These are phyloP conservation scores for Puccinia brachypodii DNA, from an alignment of 1,284 basidiomycete genomes.

Conservation along the genomic window DNA sequence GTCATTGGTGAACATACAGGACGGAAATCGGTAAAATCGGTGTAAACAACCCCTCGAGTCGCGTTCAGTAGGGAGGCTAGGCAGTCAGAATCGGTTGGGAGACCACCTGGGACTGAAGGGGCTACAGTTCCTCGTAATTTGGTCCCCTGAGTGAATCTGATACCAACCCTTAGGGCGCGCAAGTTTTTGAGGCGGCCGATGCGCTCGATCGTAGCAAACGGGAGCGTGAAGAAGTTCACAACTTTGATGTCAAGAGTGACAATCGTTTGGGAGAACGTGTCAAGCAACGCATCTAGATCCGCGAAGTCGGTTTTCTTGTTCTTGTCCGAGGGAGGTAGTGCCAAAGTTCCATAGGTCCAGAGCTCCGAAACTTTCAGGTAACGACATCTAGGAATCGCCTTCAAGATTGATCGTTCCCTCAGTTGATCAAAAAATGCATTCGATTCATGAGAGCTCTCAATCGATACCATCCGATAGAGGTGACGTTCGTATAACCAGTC, in stretches of 20 bases:
- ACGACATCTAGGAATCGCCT: background rate
- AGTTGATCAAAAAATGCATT: background rate
- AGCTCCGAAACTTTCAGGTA: background rate
- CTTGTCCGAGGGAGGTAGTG: background rate
- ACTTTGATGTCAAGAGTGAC: background rate
- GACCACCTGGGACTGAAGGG: background rate
- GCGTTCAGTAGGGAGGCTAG: background rate
- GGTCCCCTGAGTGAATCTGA: background rate
- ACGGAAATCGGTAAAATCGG: background rate
- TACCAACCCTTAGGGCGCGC: background rate
- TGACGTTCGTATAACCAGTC: background rate
- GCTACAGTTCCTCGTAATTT: too few relatives aligned
- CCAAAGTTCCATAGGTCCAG: background rate
- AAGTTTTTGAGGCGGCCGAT: background rate
- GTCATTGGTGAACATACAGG: background rate
- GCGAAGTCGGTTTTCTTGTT: background rate
- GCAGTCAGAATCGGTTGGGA: background rate
- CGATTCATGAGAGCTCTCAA: background rate
- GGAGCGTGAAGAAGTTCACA: slow-evolving; percentile 13
- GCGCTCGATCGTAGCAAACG: background rate
- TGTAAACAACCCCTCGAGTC: background rate
- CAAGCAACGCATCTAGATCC: slow-evolving; percentile 1
- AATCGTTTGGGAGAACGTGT: background rate
- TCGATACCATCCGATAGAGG: background rate
- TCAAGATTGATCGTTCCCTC: background rate